Base-by-base conservation (phyloP, 2,329 filamentous ascomycete genomes). In the Ophioceras dolichostomum region DNA sequence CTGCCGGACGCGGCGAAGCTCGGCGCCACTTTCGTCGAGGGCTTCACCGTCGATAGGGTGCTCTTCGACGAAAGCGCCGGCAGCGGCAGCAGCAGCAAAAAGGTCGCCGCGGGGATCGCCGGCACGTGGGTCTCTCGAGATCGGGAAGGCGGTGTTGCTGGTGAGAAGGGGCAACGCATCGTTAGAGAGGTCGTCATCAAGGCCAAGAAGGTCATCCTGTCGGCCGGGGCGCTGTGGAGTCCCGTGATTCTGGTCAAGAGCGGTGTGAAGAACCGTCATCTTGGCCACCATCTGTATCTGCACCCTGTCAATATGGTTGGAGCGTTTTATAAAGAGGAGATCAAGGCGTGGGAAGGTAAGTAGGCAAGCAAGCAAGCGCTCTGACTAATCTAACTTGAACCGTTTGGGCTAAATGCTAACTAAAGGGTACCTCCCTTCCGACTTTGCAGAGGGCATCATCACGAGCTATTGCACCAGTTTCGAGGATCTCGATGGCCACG, bases 1-100 rank as follows among this genome's bases (percentile, higher is more conserved):
- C 64, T 95, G 12, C 83, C 83, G 0, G 84, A 87, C 47, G 87
- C 89, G 3, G 81, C 79, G 1, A 68, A 69, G 37, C 76, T 82
- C 1, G 87, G 87, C 0, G 83, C 87, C 1, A 65, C 71, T 44
- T 94, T 94, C 52, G 72, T 93, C 40, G 86, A 95, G 62, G 87
- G 87, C 0, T 85, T 91, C 49, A 59, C 76, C 16, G 83, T 78
- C 1, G 72, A 83, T 10, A 70, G 70, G 41, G 65, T 95, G 13
- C 45, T 83, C 0, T 94, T 94, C 53, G 73, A 77, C 17, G 62
- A 69, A 12, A 8, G 8, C 22, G 7, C 22, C 22, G 7, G 8
- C 8, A 51, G 52, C 4, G 54, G 51, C 10, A 54, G 54, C 1
- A 62, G 59, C 7, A 3, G 19, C 32, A 3, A 18, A 32, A 9